Percentiles rank a stretch among this genome's conserved stretches.
These are phyloP conservation scores for Auricularia heimuer DNA, from an alignment of 768 basidiomycete genomes.

Conservation along the genomic window DNA sequence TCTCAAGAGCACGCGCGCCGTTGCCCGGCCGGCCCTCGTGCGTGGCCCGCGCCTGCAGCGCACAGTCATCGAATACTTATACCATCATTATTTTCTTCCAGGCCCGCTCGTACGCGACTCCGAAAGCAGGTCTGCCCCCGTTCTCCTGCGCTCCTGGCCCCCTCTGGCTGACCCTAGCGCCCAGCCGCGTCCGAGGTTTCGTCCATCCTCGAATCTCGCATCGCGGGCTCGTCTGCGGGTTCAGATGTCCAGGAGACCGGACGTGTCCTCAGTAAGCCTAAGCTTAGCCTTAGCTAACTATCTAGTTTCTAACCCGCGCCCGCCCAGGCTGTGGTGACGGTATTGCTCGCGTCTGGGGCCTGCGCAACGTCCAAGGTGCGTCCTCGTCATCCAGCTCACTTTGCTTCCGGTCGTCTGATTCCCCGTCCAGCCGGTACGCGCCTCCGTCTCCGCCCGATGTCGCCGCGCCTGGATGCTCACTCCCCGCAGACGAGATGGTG, in stretches of 20 bases:
- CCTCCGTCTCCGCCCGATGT: conserved; percentile 3
- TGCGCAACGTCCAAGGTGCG: conserved; percentile 94
- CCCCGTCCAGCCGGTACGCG: conserved; percentile 15
- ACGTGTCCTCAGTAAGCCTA: conserved; percentile 84
- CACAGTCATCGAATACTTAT: neutral
- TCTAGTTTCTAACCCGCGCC: conserved; percentile 15
- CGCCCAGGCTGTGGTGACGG: conserved; percentile 92
- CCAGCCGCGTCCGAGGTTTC: conserved; percentile 98
- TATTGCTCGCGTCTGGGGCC: conserved; percentile 97
- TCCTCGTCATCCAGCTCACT: conserved; percentile 6
- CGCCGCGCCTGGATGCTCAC: neutral
- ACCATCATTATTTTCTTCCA: neutral
- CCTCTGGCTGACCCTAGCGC: conserved; percentile 25
- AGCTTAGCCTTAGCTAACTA: conserved; percentile 10
- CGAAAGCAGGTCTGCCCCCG: conserved; percentile 77
- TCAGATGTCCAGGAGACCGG: conserved; percentile 99
- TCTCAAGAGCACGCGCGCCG: conserved; percentile 24
- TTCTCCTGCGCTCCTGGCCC: neutral
- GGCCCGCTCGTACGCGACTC: conserved; percentile 88
- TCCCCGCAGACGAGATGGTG: conserved; percentile 93
- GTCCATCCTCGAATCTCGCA: conserved; percentile 97
- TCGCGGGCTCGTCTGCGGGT: conserved; percentile 81
- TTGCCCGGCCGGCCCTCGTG: conserved; percentile 18
- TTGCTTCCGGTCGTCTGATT: conserved; percentile 5
- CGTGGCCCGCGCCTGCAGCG: neutral